Conservation (phyloP, 768 basidiomycete genomes). For the Russula dissimulans region DNA sequence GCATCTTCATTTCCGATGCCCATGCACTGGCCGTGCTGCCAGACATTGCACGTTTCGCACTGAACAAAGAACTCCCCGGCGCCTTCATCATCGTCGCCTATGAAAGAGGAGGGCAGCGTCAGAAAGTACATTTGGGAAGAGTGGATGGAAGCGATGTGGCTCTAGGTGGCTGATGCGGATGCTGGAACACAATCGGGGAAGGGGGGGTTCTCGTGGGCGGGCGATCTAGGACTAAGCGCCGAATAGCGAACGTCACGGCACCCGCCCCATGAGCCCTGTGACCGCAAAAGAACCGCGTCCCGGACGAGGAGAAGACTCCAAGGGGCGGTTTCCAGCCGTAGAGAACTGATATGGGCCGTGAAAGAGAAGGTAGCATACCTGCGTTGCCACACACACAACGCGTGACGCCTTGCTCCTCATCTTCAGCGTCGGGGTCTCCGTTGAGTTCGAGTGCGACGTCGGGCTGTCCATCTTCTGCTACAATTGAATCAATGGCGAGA, state of each 20-base stretch:
- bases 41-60: conserved; percentile 93
- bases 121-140: conserved; percentile 20
- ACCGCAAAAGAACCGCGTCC: conserved; percentile 2
- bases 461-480: conserved; percentile 24
- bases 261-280: not conserved
- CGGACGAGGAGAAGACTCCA: not conserved
- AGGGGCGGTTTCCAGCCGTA: not conserved
- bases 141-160: conserved; percentile 1
- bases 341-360: conserved; percentile 4
- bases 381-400: conserved; percentile 81
- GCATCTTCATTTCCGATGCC: conserved; percentile 75
- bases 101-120: conserved; percentile 18
- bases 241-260: conserved; percentile 1
- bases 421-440: conserved; percentile 33
- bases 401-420: conserved; percentile 56
- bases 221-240: conserved; percentile 10
- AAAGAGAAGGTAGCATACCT: conserved; percentile 38
- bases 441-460: conserved; percentile 28
- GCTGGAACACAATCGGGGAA: conserved; percentile 1
- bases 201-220: not conserved
- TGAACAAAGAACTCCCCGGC: conserved; percentile 96
- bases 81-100: conserved; percentile 63
- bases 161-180: not conserved
- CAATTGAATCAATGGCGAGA: conserved; percentile 24
- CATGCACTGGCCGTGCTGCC: conserved; percentile 98